Base-by-base conservation (phyloP, 2,329 filamentous ascomycete genomes). In the Westerdykella sp. region DNA sequence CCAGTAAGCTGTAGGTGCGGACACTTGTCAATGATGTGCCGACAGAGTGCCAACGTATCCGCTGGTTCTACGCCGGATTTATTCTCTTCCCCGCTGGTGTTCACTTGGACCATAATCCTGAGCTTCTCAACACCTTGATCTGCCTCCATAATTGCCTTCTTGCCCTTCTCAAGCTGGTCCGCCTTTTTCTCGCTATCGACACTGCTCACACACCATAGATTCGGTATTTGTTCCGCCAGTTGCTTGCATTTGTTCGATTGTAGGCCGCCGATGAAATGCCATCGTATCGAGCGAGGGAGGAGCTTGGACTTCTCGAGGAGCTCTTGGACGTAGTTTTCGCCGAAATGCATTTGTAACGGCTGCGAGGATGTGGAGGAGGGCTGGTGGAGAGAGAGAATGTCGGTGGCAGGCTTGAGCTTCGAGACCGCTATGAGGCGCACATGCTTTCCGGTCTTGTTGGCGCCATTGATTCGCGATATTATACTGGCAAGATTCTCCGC, bases 191-290 rank as follows among this genome's bases (percentile, higher is more conserved):
- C 67, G 10, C 79, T 82, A 69, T 98, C 93, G 38, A 98, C 82
- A 59, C 87, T 94, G 59, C 89, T 93, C 21, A 98, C 89, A 59
- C 85, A 87, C 78, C 84, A 95, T 36, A 98, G 79, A 57, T 94
- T 95, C 22, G 85, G 84, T 50, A 97, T 86, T 57, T 85, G 82
- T 58, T 81, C 75, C 3, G 90, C 87, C 9, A 98, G 78, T 35
- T 80, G 79, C 57, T 88, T 89, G 76, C 89, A 95, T 73, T 97
- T 95, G 55, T 90, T 94, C 12, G 86, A 90, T 69, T 98, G 93
- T 32, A 98, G 71, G 0, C 86, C 88, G 32, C 93, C 93, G 64
- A 97, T 98, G 68, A 97, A 96, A 69, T 98, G 93, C 93, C 93
- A 98, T 57, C 78, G 77, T 53, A 98, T 85, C 28, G 76, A 77